A percentile compares a stretch with the other conserved stretches of the same genome.
phyloP scores from a whole-genome alignment of 2,329 filamentous ascomycete species.

The Colletotrichum siamense region DNA sequence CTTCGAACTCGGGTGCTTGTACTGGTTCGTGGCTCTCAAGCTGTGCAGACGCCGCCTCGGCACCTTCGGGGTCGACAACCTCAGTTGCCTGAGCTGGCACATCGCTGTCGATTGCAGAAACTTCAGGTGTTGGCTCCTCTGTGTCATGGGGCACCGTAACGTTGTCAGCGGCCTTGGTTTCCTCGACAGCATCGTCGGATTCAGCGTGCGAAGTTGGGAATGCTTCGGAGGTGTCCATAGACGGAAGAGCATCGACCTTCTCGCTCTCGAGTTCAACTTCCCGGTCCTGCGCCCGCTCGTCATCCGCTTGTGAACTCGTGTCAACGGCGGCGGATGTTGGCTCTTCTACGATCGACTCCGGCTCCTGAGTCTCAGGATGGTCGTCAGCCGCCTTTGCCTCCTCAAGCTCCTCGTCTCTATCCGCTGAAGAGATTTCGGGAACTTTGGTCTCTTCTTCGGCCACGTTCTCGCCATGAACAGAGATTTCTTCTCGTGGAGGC shows the following conservation, averaged over 20 bases:
- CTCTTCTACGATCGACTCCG: not conserved
- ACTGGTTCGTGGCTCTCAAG: not conserved
- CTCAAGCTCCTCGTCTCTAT: not conserved
- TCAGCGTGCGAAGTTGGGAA: rapidly evolving
- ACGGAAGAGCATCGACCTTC: not conserved
- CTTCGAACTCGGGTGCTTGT: not conserved
- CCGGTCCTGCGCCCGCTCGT: not conserved
- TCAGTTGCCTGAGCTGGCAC: not conserved
- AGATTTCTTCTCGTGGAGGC: not conserved
- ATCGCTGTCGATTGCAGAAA: not conserved
- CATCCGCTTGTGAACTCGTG: not conserved
- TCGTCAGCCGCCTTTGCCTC: not conserved
- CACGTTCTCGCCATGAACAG: not conserved
- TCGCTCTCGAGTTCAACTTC: not conserved
- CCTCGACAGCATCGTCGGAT: not conserved
- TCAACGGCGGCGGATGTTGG: not conserved
- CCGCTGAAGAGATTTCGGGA: not conserved
- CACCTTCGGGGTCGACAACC: not conserved
- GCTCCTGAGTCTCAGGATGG: not conserved
- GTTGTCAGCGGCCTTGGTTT: not conserved
- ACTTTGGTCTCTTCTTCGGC: not conserved
- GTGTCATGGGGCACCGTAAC: not conserved
- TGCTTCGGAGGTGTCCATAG: not conserved
- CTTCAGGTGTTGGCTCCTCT: not conserved
- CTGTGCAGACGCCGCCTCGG: not conserved